Evolutionary conservation across 495 filamentous ascomycete species (phyloP).

Genomic region (Neurospora sp.): DNA sequence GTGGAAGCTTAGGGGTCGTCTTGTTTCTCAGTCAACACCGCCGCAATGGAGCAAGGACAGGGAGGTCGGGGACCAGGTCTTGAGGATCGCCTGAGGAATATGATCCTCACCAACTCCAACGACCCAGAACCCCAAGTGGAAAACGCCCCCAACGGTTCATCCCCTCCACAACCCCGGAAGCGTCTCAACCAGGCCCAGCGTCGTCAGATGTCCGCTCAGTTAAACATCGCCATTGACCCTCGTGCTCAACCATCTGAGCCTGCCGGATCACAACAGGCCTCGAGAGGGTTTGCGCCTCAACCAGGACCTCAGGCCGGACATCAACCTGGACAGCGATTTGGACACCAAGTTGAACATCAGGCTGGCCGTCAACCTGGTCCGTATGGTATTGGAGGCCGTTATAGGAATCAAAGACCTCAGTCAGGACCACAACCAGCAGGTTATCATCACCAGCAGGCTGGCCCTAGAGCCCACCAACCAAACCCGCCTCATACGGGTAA

Average conservation of each 20-base stretch:
- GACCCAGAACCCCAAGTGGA: not conserved
- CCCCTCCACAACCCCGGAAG: slow-evolving; percentile 20
- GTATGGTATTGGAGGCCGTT: slow-evolving; percentile 8
- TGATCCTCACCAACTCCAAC: slow-evolving; percentile 29
- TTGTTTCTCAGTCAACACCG: not conserved
- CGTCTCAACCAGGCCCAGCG: slow-evolving; percentile 46
- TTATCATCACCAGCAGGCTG: not conserved
- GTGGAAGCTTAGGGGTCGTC: not conserved
- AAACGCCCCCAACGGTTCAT: not conserved
- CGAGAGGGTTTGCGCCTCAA: not conserved
- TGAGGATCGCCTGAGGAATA: slow-evolving; percentile 31
- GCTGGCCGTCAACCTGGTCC: not conserved
- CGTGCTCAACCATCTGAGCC: slow-evolving; percentile 18
- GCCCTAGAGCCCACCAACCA: not conserved
- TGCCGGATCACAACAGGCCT: not conserved
- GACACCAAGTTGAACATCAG: not conserved
- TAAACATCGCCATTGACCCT: slow-evolving; percentile 40
- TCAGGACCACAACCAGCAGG: slow-evolving; percentile 2
- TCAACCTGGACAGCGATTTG: not conserved
- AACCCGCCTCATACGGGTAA: not conserved
- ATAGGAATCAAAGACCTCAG: slow-evolving; percentile 10
- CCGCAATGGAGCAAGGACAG: slow-evolving; percentile 17
- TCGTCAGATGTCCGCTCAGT: slow-evolving; percentile 42
- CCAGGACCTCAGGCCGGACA: not conserved
- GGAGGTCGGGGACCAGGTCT: slow-evolving; percentile 13